Evolutionary conservation across 108 stramenopile species (phyloP), one percentile per base, ranked within the genome.

Genomic region (Cyclotella choctawhatcheeana): DNA sequence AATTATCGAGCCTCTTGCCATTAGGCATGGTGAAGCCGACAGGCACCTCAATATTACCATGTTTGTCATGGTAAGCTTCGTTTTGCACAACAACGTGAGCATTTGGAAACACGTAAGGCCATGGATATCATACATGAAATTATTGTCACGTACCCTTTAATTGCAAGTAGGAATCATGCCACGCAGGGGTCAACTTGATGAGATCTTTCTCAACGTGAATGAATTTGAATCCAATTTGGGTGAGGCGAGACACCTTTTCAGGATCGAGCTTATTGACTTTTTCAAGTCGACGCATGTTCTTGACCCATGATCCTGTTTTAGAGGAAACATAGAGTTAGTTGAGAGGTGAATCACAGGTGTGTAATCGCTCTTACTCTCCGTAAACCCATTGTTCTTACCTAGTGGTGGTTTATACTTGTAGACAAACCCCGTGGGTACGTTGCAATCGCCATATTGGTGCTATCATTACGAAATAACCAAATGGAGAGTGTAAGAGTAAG

Each of bases 21-120:
- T 27, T 35, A 5, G 56, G 56, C 0, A 37, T 29, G 35, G 40
- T 24, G 25, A 51, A 61, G 34, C 34, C 50, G 17, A 30, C 32
- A 0, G 70, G 59, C 0, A 71, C 70, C 32, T 71, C 59, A 14
- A 61, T 12, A 43, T 71, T 31, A 1, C 67, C 73, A 56, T 74
- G 52, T 14, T 58, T 34, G 1, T 67, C 30, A 53, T 48, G 44
- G 44, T 33, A 69, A 8, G 48, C 65, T 67, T 35, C 27, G 10
- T 56, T n/a, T n/a, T n/a, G n/a, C n/a, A n/a, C n/a, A n/a, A n/a
- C n/a, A n/a, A n/a, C n/a, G n/a, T n/a, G n/a, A 18, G n/a, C 29
- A 30, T 52, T 52, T 22, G n/a, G n/a, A n/a, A n/a, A n/a, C n/a
- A n/a, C n/a, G n/a, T n/a, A n/a, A n/a, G n/a, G n/a, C n/a, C n/a